Conservation (phyloP, 164 flowering plant genomes). For the Vitis riparia region DNA sequence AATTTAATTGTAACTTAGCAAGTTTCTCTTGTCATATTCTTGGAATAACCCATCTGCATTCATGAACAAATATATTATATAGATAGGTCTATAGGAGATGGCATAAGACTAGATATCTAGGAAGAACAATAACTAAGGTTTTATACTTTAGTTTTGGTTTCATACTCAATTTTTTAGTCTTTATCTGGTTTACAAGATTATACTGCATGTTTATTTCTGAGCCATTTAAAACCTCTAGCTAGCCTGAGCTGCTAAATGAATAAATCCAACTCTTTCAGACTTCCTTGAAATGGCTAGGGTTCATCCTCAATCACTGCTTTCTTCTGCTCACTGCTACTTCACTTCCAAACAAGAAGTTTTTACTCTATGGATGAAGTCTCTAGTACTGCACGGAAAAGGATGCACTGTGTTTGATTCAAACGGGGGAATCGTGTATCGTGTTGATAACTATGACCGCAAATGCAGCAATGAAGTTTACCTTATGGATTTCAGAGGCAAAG, state of each 20-base stretch:
- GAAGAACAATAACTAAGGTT: too few species aligned
- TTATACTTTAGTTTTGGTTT: too few species aligned
- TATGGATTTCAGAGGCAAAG: constrained; percentile 41
- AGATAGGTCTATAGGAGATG: too few species aligned
- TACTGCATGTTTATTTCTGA: too few species aligned
- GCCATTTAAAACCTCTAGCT: neutral
- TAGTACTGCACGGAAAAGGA: constrained; percentile 32
- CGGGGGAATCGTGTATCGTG: constrained; percentile 38
- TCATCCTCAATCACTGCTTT: constrained; percentile 18
- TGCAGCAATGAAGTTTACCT: constrained; percentile 30
- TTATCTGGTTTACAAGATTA: too few species aligned
- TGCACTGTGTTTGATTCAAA: constrained; percentile 40
- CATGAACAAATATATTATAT: too few species aligned
- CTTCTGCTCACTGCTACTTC: constrained; percentile 9
- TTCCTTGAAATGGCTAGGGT: constrained; percentile 15
- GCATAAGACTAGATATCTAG: too few species aligned
- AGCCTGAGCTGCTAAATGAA: neutral
- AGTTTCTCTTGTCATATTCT: too few species aligned
- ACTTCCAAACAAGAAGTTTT: constrained; percentile 27
- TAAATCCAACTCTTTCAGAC: neutral
- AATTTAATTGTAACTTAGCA: too few species aligned
- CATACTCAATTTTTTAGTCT: too few species aligned
- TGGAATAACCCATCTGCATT: too few species aligned
- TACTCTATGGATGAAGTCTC: constrained; percentile 52
- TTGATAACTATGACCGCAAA: constrained; percentile 37